phyloP scores from a whole-genome alignment of 768 basidiomycete species.

The Suillus weaverae region DNA sequence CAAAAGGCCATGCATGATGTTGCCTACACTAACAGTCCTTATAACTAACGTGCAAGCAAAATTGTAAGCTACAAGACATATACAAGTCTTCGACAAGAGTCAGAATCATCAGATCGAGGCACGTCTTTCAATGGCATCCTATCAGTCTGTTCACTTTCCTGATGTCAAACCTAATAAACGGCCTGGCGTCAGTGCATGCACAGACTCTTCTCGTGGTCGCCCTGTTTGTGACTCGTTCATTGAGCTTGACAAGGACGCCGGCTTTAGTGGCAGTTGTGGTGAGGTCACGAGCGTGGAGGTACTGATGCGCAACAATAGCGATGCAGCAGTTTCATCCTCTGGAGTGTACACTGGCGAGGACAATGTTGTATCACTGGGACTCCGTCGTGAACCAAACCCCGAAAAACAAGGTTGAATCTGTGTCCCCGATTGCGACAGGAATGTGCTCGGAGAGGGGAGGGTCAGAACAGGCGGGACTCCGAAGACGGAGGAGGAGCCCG shows the following conservation, averaged over 20 bases:
- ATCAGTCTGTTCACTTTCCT: neutral
- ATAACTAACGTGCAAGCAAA: neutral
- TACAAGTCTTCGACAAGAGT: neutral
- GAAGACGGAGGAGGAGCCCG: constrained; percentile 35
- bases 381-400: constrained; percentile 21
- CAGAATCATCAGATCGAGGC: neutral
- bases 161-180: constrained; percentile 22
- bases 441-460: constrained; percentile 35
- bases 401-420: constrained; percentile 25
- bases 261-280: constrained; percentile 11
- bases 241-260: neutral
- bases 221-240: too few species aligned
- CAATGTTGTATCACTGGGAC: constrained; percentile 20
- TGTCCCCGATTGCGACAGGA: constrained; percentile 11
- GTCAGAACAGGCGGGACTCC: constrained; percentile 43
- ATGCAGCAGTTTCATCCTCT: constrained; percentile 71
- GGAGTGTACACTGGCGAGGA: constrained; percentile 36
- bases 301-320: constrained; percentile 64
- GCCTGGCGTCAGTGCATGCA: constrained; percentile 27
- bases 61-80: neutral
- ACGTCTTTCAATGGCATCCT: neutral
- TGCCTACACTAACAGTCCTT: neutral
- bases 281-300: constrained; percentile 33
- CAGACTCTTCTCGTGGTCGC: neutral
- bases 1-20: neutral